These are phyloP conservation scores for Amylocystis lapponica DNA, from an alignment of 768 basidiomycete species.

Conservation along the genomic window DNA sequence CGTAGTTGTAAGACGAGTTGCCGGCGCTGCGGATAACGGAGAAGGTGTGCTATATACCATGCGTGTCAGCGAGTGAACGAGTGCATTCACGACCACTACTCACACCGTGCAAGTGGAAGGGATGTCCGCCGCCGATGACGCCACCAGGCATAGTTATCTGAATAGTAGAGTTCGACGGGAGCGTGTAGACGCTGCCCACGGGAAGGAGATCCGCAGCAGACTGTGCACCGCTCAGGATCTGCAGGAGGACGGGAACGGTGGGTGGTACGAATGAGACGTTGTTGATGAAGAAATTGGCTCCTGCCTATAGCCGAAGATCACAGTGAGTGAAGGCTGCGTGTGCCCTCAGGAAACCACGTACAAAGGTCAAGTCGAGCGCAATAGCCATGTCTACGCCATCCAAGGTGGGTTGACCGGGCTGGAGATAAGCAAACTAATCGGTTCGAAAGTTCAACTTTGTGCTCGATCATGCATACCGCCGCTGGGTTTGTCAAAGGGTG, in stretches of 20 bases:
- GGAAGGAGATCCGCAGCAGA: slow-evolving; percentile 45
- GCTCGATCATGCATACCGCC: slow-evolving; percentile 15
- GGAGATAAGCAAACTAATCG: not conserved
- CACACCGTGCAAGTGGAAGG: slow-evolving; percentile 37
- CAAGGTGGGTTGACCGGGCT: slow-evolving; percentile 17
- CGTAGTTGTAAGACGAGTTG: slow-evolving; percentile 26
- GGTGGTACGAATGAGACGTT: slow-evolving; percentile 33
- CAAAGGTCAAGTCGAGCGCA: slow-evolving; percentile 12
- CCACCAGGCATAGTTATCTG: slow-evolving; percentile 45
- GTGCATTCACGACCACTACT: slow-evolving; percentile 9
- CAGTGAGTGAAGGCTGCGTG: too few relatives aligned
- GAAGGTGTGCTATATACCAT: slow-evolving; percentile 30
- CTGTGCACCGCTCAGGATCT: slow-evolving; percentile 50
- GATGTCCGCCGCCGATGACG: slow-evolving; percentile 33
- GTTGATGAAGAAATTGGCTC: slow-evolving; percentile 29
- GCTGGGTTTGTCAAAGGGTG: slow-evolving; percentile 14
- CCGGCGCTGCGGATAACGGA: slow-evolving; percentile 32
- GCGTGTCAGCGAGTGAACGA: not conserved
- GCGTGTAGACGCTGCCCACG: slow-evolving; percentile 37
- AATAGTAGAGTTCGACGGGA: slow-evolving; percentile 42
- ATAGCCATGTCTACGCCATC: slow-evolving; percentile 17
- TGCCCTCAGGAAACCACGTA: slow-evolving; percentile 6
- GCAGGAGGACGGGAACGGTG: slow-evolving; percentile 47
- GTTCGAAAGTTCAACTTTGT: too few relatives aligned
- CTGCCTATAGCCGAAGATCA: slow-evolving; percentile 4